These are phyloP conservation scores for Acacia concinna DNA, from an alignment of 331 rosid species.

Conservation along the genomic window DNA sequence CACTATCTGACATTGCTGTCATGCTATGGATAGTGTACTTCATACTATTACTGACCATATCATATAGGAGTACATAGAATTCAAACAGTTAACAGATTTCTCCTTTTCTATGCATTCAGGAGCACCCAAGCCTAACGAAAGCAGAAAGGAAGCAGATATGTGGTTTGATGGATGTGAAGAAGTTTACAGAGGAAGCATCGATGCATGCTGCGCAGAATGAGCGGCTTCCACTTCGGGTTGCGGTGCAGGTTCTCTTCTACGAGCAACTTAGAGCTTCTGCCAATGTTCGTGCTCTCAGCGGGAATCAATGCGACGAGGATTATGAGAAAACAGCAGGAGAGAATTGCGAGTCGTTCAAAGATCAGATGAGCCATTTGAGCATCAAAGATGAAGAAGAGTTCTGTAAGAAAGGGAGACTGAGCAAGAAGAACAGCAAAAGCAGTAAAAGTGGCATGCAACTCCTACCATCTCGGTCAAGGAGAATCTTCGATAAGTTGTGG, in stretches of 20 bases:
- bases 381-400: slow-evolving; percentile 57
- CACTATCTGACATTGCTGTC: background rate
- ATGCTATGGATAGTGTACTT: background rate
- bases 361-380: slow-evolving; percentile 52
- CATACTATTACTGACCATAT: background rate
- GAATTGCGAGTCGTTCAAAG: slow-evolving; percentile 50
- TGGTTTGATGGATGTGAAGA: slow-evolving; percentile 78
- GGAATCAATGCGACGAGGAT: slow-evolving; percentile 33
- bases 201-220: slow-evolving; percentile 94
- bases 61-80: background rate
- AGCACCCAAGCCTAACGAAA: slow-evolving; percentile 69
- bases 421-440: slow-evolving; percentile 74
- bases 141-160: slow-evolving; percentile 73
- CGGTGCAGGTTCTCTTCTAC: slow-evolving; percentile 85
- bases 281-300: slow-evolving; percentile 25
- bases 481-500: slow-evolving; percentile 89
- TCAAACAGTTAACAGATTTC: background rate
- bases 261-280: slow-evolving; percentile 80
- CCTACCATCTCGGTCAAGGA: slow-evolving; percentile 84
- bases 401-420: slow-evolving; percentile 47
- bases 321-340: slow-evolving; percentile 42
- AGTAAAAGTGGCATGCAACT: slow-evolving; percentile 76
- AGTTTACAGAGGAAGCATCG: slow-evolving; percentile 64
- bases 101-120: slow-evolving; percentile 47
- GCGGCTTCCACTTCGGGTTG: slow-evolving; percentile 87